phyloP scores from a whole-genome alignment of 2,329 filamentous ascomycete genomes.

The Colletotrichum tanaceti region DNA sequence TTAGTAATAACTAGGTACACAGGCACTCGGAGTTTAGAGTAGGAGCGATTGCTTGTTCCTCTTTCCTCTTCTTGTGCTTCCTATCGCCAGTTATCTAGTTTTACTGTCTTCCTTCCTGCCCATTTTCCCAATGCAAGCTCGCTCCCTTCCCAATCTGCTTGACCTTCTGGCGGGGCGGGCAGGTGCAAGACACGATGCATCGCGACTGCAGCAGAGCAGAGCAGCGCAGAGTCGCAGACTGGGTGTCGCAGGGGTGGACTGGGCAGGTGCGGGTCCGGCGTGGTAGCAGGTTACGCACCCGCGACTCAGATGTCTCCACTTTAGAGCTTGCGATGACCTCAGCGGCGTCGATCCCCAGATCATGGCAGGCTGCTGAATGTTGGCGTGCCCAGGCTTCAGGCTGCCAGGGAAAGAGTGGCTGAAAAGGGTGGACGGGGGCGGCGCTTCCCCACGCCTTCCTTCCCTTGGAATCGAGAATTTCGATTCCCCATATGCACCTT shows the following conservation, averaged over 20 bases:
- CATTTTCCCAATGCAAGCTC: no score
- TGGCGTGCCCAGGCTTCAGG: no score
- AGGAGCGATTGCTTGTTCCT: background rate
- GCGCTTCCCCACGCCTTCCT: slow-evolving; percentile 31
- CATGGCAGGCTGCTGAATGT: no score
- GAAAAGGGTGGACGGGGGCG: background rate
- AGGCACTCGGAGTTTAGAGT: no score
- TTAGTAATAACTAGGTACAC: background rate
- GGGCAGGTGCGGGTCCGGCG: background rate
- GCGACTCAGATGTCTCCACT: slow-evolving; percentile 28
- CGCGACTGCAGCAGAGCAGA: background rate
- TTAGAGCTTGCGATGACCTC: slow-evolving; percentile 30
- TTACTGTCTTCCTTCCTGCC: background rate
- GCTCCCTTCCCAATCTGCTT: background rate
- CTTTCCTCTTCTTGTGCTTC: background rate
- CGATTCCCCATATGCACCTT: slow-evolving; percentile 5
- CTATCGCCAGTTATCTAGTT: background rate
- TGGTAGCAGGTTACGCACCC: slow-evolving; percentile 20
- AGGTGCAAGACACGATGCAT: background rate
- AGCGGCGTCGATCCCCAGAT: slow-evolving; percentile 36
- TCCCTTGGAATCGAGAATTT: background rate
- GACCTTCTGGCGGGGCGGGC: slow-evolving; percentile 5
- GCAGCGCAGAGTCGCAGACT: no score
- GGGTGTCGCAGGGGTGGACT: no score
- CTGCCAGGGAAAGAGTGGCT: no score